Base-by-base conservation (phyloP, 192 early-diverging fungal species). In the Chytriomyces hyalinus region DNA sequence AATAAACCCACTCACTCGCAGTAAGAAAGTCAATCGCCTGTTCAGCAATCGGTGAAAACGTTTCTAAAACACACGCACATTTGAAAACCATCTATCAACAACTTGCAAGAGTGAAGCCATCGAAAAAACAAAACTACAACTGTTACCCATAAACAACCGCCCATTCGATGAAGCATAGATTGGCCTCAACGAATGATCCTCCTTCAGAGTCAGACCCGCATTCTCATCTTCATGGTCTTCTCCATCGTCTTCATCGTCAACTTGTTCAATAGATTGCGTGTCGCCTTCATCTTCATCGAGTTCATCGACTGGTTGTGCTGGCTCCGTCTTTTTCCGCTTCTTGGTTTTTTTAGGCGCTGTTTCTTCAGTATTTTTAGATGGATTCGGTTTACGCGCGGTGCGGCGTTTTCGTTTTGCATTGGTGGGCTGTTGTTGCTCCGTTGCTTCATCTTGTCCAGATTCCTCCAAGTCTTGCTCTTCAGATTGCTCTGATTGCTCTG, bases 21-120 rank as follows among this genome's bases (percentile, higher is more conserved):
- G 81, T 67, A 15, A 98, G 82, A 79, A 98, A 96, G 86, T 99
- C 98, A 61, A 95, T 93, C 0, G 97, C 97, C 76, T 96, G 93
- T 71, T 96, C 94, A 8, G 96, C 92, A 77, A 98, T 96, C 6
- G 96, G 95, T 7, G 96, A 98, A 66, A 99, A 99, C 13, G 94
- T 94, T 86, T 99, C 98, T 57, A 57, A 0, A 20, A 3, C 20
- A 3, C 20, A 13, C 51, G 51, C n/a, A n/a, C 13, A 57, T 13
- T 13, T 57, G 13, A 57, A 26, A 20, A 3, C 53, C 20, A 57
- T 57, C 3, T 3, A 36, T 36, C 36, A 36, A 36, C 36, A 3
- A 36, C 36, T 36, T 36, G 36, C 36, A 36, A 36, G 24, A 26
- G 36, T 36, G 36, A 36, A 36, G 36, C 36, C 36, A 36, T 36